These are phyloP conservation scores for Anthracocystis panici-leucophaei DNA, from an alignment of 1,284 basidiomycete genomes.

Conservation along the genomic window DNA sequence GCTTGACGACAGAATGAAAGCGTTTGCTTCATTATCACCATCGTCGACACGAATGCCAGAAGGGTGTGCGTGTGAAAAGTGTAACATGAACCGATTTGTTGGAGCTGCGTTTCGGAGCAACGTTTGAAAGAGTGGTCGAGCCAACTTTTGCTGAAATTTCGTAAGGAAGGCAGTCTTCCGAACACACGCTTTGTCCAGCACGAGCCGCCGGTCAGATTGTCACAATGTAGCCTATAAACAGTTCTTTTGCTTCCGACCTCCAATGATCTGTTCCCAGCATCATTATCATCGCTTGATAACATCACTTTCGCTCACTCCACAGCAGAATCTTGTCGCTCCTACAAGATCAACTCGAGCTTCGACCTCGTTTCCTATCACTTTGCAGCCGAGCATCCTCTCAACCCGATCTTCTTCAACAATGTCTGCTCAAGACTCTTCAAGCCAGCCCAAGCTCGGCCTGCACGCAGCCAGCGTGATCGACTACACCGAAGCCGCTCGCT, in stretches of 20 bases:
- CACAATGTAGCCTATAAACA: no score
- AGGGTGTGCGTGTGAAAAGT: not conserved
- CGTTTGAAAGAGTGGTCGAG: constrained; percentile 12
- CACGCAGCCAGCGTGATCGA: constrained; percentile 44
- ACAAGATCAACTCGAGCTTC: not conserved
- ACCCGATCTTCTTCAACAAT: constrained; percentile 9
- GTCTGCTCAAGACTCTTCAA: constrained; percentile 1
- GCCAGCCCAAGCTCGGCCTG: constrained; percentile 32
- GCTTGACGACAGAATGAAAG: not conserved
- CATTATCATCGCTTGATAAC: not conserved
- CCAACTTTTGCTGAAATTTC: constrained; percentile 8
- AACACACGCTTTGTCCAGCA: constrained; percentile 2
- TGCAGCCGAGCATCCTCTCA: not conserved
- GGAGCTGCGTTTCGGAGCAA: not conserved
- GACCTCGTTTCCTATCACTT: not conserved
- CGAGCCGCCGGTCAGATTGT: constrained; percentile 14
- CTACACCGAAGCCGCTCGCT: constrained; percentile 45
- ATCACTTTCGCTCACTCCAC: not conserved
- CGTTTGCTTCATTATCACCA: not conserved
- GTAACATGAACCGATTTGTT: constrained; percentile 8
- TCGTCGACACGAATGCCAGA: not conserved
- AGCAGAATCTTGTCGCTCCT: not conserved
- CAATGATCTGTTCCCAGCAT: constrained; percentile 15
- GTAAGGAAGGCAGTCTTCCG: constrained; percentile 26
- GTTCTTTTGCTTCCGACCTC: constrained; percentile 11